phyloP scores from a whole-genome alignment of 225 moss, liverwort and hornwort genomes.

The Marchantia polymorpha region DNA sequence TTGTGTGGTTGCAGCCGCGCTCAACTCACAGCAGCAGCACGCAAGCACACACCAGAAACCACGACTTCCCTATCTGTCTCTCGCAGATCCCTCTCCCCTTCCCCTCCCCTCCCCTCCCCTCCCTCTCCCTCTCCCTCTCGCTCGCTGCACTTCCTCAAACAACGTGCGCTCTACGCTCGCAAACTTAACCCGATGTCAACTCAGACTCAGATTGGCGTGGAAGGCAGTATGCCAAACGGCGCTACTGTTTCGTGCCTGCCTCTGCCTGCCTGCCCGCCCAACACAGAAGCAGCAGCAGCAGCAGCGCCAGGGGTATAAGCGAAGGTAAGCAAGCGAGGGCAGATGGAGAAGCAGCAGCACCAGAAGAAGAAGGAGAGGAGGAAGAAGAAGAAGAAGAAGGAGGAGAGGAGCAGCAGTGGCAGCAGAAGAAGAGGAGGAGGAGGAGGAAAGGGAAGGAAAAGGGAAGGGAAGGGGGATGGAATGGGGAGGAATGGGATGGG shows the following conservation, averaged over 20 bases:
- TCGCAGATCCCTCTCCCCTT: conserved; percentile 2
- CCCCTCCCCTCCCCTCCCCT: neutral
- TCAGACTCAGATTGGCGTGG: conserved; percentile 10
- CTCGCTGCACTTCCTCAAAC: conserved; percentile 9
- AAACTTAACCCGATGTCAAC: conserved; percentile 1
- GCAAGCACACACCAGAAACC: conserved; percentile 7
- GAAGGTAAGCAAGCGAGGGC: neutral
- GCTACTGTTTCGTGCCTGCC: conserved; percentile 18
- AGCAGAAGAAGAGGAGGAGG: neutral
- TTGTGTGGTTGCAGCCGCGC: neutral
- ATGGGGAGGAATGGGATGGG: neutral
- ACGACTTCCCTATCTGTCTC: neutral
- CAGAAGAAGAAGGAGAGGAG: neutral
- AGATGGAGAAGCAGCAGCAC: neutral
- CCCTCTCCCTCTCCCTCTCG: neutral
- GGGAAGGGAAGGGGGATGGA: neutral
- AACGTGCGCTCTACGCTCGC: conserved; percentile 15
- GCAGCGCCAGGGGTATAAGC: neutral
- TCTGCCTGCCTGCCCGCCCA: neutral
- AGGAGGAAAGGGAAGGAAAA: neutral
- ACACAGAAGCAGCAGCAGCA: neutral
- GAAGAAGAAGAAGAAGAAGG: neutral
- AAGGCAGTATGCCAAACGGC: conserved; percentile 16
- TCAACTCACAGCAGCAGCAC: conserved; percentile 24
- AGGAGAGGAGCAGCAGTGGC: neutral